Evolutionary conservation across 2,329 filamentous ascomycete species (phyloP), one percentile per base, ranked within the genome.

Genomic region (Clonostachys byssicola): DNA sequence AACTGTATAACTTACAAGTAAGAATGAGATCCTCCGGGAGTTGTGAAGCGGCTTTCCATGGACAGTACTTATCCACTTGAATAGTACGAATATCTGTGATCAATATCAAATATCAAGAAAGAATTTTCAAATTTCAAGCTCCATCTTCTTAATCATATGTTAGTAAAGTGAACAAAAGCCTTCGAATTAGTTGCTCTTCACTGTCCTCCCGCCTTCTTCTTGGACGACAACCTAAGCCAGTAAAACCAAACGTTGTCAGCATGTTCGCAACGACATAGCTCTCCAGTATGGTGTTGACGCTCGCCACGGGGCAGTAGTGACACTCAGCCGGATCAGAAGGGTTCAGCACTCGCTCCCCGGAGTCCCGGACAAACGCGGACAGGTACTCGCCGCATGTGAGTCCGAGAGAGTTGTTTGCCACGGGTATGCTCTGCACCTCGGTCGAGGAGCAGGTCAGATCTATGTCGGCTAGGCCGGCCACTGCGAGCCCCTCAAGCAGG

Each of bases 401-500:
- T 20, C 18, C 18, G 0, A 73, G 85, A 48, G 66, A 51, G 9
- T 70, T 72, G 2, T 58, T 48, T 0, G 78, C 74, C 0, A 88
- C 80, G 18, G 79, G 67, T 58, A 94, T 84, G 8, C 66, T 62
- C 18, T 87, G 68, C 47, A 79, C 70, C 61, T 94, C 89, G 55
- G 84, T 86, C 2, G 58, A 38, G 2, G 83, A 77, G 61, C 89
- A 92, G 2, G 59, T 55, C 17, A 89, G 79, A 0, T 57, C 40
- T 0, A 78, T 77, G 53, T 83, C 80, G 9, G 83, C 83, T 23
- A 92, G 67, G 1, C 78, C 82, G 3, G 78, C 78, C 0, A 80
- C 75, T 5, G 89, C 63, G 60, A 92, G 76, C 1, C 81, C 84
- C 40, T 78, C 75, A 34, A 89, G 77, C 3, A 90, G 69, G 60